Evolutionary conservation across 768 basidiomycete genomes (phyloP), one percentile per base, ranked within the genome.

Genomic region (Naganishia kalamii): DNA sequence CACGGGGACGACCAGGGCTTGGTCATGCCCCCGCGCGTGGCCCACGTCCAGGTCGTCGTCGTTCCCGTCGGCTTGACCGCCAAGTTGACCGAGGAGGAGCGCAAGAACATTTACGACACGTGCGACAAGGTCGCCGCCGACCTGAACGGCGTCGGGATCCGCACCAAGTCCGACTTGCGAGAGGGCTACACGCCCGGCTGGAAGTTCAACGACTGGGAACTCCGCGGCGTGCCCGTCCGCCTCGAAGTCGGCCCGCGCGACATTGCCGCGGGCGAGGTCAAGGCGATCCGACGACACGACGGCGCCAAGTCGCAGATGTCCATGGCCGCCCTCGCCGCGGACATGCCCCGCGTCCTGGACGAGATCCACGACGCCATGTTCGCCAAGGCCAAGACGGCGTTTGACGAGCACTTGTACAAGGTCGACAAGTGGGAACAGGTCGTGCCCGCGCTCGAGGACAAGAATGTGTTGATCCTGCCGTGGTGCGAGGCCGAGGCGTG

Each of bases 141-240:
- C 25, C 80, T 99, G 68, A 84, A 85, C 77, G 85, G 85, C 71
- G 82, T 82, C 7, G 92, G 85, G 49, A 78, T 98, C 68, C 83
- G 89, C 68, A 89, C 90, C 35, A 90, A 87, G 78, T 90, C 90
- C 1, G 96, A 99, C 81, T 81, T 92, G 68, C 82, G 94, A 65
- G 96, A 98, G 3, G 92, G 89, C 8, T 96, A 98, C 79, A 98
- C 94, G 32, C 96, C 96, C 10, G 96, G 96, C 32, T 98, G 88
- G 82, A 99, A 99, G 81, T 99, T 96, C 82, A 96, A 97, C 76
- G 91, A 98, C 73, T 97, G 94, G 92, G 96, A 99, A 81, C 88
- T 97, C 80, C 90, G 94, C 85, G 96, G 96, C 76, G 92, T 98
- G 46, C 96, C 96, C 13, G 83, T 99, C 68, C 92, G 96, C 70